Percentiles rank a stretch among this genome's conserved stretches.
Conservation (phyloP, 495 filamentous ascomycete species). For the Annulohypoxylon nitens region DNA sequence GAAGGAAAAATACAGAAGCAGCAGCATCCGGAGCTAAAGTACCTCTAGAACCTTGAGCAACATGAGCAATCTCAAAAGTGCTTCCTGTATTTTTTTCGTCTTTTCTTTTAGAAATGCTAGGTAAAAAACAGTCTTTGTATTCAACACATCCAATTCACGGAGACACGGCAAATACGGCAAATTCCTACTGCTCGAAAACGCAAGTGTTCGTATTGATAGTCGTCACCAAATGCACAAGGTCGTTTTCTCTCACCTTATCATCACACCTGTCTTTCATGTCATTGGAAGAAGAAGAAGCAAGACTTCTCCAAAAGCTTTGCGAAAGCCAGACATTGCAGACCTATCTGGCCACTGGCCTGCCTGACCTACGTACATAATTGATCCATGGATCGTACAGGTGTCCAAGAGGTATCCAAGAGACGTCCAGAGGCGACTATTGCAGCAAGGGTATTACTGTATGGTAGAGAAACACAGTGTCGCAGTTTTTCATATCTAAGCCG, state of each 20-base stretch:
- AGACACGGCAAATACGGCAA: constrained; percentile 9
- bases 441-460: constrained; percentile 36
- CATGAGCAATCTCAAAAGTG: neutral
- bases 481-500: constrained; percentile 37
- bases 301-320: constrained; percentile 15
- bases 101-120: neutral
- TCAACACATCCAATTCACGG: neutral
- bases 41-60: neutral
- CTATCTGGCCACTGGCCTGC: neutral
- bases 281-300: constrained; percentile 35
- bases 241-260: constrained; percentile 39
- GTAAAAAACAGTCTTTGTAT: constrained; percentile 16
- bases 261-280: constrained; percentile 13
- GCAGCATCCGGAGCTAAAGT: constrained; percentile 29
- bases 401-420: neutral
- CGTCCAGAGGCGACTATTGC: constrained; percentile 1
- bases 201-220: constrained; percentile 34
- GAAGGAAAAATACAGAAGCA: neutral
- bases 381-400: constrained; percentile 19
- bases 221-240: constrained; percentile 32
- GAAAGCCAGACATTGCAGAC: constrained; percentile 10
- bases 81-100: neutral
- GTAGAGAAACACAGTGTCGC: constrained; percentile 42
- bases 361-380: constrained; percentile 12
- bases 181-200: constrained; percentile 1